Evolutionary conservation across 1,284 basidiomycete species (phyloP), one percentile per base, ranked within the genome.

Genomic region (Xerocomus nothofagi): DNA sequence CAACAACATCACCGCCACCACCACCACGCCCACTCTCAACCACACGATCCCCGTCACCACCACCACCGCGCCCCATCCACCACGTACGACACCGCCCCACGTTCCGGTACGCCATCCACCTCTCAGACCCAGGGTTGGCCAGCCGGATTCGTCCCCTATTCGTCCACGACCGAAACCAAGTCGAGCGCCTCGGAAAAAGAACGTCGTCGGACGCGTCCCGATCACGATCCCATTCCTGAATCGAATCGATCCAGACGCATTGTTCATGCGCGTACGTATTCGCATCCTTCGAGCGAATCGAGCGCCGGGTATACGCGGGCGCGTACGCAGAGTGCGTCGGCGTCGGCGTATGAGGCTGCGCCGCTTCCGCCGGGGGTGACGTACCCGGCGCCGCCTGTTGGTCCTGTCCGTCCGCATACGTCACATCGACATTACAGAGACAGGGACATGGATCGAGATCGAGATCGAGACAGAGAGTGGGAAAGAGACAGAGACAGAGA

Each of bases 41-140:
- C 49, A 76, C 81, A 54, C 76, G 79, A 50, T 71, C 74, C 43
- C 71, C 74, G 40, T 11, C 49, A 42, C 7, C 43, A 46, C 14
- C 26, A 37, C 1, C 32, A 24, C 26, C 27, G 24, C 14, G 26
- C 44, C 6, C 2, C 40, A 0, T 21, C 54, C 3, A 21, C 51
- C 4, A 4, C 40, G 2, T 40, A 57, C 17, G 59, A 62, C 44
- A 3, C 33, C 10, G 23, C 14, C 23, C 41, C 38, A 15, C 62
- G 47, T 3, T 59, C 57, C 4, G 47, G 39, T 23, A 50, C 55
- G 8, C 53, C 54, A 2, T 32, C 38, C 7, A 14, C 34, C 14
- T 15, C 53, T 5, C n/a, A n/a, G n/a, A n/a, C n/a, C n/a, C n/a
- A n/a, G n/a, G n/a, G n/a, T n/a, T 61, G 23, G 33, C 60, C 55